Percentiles rank a stretch among this genome's conserved stretches.
Evolutionary conservation across 805 yeast species (phyloP).

Genomic region (Candida awuae): DNA sequence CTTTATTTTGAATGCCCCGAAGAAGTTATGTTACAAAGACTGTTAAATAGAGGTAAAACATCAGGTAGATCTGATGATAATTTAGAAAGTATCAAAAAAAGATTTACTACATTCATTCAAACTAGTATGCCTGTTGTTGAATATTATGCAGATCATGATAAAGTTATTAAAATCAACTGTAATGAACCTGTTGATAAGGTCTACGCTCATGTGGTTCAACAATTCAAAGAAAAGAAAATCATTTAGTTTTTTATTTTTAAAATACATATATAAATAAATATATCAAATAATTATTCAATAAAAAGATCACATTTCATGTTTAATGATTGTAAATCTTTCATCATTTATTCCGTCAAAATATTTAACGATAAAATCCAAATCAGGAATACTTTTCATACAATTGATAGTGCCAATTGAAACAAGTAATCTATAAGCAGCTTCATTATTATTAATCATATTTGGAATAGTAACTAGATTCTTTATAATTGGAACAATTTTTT

Average conservation of each 20-base stretch:
- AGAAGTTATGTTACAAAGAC: slow-evolving; percentile 71
- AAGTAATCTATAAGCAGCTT: slow-evolving; percentile 58
- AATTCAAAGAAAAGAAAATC: slow-evolving; percentile 42
- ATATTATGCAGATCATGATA: slow-evolving; percentile 61
- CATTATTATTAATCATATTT: slow-evolving; percentile 35
- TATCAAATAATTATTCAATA: slow-evolving; percentile 12
- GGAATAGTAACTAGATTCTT: slow-evolving; percentile 10
- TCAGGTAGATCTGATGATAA: slow-evolving; percentile 93
- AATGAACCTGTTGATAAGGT: slow-evolving; percentile 76
- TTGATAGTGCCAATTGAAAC: slow-evolving; percentile 58
- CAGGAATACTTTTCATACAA: slow-evolving; percentile 15
- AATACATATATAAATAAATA: slow-evolving; percentile 42
- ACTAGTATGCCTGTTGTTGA: slow-evolving; percentile 94
- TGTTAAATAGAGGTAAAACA: slow-evolving; percentile 87
- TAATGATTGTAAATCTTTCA: slow-evolving; percentile 18
- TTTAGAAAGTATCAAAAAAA: slow-evolving; percentile 79
- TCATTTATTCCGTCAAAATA: slow-evolving; percentile 9
- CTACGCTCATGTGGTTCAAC: slow-evolving; percentile 56
- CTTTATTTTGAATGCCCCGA: slow-evolving; percentile 80
- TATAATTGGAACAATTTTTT: slow-evolving; percentile 6
- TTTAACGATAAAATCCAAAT: slow-evolving; percentile 4
- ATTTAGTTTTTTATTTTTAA: slow-evolving; percentile 8
- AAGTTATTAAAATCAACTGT: slow-evolving; percentile 73
- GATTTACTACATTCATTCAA: slow-evolving; percentile 78
- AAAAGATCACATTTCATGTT: slow-evolving; percentile 15